Conservation (phyloP, 2,329 filamentous ascomycete species). For the Trichoderma gracile region DNA sequence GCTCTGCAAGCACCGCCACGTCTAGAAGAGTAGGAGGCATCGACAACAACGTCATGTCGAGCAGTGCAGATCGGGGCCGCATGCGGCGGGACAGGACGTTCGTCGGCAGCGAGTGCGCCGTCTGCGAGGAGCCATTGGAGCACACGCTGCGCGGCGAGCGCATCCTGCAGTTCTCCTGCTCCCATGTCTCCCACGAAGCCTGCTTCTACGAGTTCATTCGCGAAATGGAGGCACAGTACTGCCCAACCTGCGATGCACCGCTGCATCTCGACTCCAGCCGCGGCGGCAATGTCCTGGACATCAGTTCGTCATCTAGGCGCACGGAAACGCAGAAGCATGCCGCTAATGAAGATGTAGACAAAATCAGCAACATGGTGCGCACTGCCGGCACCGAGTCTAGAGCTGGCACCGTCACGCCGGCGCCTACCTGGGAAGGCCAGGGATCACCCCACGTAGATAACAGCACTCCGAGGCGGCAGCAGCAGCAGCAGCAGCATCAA, state of each 20-base stretch:
- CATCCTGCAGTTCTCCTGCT: conserved; percentile 92
- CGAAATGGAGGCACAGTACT: conserved; percentile 90
- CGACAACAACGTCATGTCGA: conserved; percentile 48
- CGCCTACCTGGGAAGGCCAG: conserved; percentile 70
- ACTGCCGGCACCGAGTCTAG: conserved; percentile 68
- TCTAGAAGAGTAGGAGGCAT: conserved; percentile 42
- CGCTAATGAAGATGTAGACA: conserved; percentile 61
- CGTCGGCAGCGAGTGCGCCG: conserved; percentile 89
- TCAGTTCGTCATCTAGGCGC: conserved; percentile 58
- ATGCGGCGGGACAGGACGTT: conserved; percentile 89
- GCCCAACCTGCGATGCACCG: conserved; percentile 89
- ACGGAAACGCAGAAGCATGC: conserved; percentile 30
- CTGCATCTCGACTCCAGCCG: conserved; percentile 89
- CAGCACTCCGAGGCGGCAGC: conserved; percentile 39
- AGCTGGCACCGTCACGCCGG: conserved; percentile 50
- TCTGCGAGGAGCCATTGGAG: conserved; percentile 95
- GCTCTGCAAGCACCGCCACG: conserved; percentile 37
- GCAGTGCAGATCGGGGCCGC: conserved; percentile 68
- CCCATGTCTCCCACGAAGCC: conserved; percentile 96
- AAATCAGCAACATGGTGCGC: conserved; percentile 89
- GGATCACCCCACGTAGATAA: conserved; percentile 53
- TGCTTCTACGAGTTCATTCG: conserved; percentile 99
- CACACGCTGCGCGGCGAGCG: conserved; percentile 92
- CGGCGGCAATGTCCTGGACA: conserved; percentile 87
- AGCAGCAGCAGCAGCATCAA: conserved; percentile 32